Percentiles rank a stretch among this genome's conserved stretches.
These are phyloP conservation scores for Xylariaceae sp. DNA, from an alignment of 2,329 filamentous ascomycete species.

Conservation along the genomic window DNA sequence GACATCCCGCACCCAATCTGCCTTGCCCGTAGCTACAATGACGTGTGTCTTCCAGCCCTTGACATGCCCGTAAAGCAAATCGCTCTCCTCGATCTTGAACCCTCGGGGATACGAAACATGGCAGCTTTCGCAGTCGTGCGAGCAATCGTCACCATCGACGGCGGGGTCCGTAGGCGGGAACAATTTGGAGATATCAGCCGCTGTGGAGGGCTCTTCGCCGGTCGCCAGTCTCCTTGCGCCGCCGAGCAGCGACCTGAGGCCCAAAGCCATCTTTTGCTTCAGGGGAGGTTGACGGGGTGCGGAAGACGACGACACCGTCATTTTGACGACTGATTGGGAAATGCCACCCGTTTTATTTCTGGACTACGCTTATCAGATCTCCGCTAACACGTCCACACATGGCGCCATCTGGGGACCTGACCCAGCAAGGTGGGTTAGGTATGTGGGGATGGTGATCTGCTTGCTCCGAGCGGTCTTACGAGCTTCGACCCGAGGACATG, in stretches of 20 bases:
- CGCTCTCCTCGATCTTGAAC: constrained; percentile 72
- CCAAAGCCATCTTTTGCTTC: constrained; percentile 37
- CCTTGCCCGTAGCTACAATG: constrained; percentile 91
- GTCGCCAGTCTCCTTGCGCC: constrained; percentile 36
- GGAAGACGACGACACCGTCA: background rate
- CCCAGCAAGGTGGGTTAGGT: too few relatives aligned
- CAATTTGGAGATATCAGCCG: constrained; percentile 44
- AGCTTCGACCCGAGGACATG: too few relatives aligned
- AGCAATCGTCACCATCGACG: constrained; percentile 83
- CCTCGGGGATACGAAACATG: constrained; percentile 69
- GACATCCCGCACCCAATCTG: constrained; percentile 89
- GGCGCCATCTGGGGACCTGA: too few relatives aligned
- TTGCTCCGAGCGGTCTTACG: too few relatives aligned
- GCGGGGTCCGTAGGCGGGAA: constrained; percentile 74
- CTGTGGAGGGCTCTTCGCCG: constrained; percentile 22
- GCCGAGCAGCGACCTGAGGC: constrained; percentile 40
- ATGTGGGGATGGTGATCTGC: too few relatives aligned
- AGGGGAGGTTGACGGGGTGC: constrained; percentile 16
- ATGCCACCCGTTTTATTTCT: too few relatives aligned
- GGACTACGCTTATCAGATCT: too few relatives aligned
- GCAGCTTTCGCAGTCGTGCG: constrained; percentile 83
- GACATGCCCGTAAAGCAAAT: constrained; percentile 79
- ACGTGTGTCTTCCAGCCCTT: constrained; percentile 88
- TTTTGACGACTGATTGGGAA: background rate
- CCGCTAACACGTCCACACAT: too few relatives aligned